Percentiles rank a stretch among this genome's conserved stretches.
phyloP scores from a whole-genome alignment of 306 rosid species.

The Rubus idaeus region DNA sequence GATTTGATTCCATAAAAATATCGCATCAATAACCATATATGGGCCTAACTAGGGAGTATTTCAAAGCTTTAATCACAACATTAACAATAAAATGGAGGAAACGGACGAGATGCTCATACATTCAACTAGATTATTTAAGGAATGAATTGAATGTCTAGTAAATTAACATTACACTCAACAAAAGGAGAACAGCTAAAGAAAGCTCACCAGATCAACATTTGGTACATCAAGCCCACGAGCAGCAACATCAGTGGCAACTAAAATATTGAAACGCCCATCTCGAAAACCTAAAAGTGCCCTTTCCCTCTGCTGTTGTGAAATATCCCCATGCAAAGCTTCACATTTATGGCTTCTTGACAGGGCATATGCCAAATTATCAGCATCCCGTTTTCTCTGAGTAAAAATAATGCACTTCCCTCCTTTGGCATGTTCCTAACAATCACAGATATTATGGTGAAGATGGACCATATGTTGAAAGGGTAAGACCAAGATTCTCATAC shows the following conservation, averaged over 20 bases:
- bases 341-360: conserved; percentile 64
- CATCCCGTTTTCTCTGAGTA: conserved; percentile 97
- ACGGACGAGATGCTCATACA: neutral
- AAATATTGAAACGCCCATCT: conserved; percentile 71
- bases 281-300: conserved; percentile 88
- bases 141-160: neutral
- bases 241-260: conserved; percentile 97
- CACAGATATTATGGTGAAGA: conserved; percentile 24
- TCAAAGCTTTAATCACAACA: neutral
- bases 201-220: conserved; percentile 93
- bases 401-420: conserved; percentile 97
- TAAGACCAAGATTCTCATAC: conserved; percentile 1
- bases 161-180: neutral
- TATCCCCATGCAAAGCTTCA: conserved; percentile 98
- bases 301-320: conserved; percentile 88
- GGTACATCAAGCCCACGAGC: conserved; percentile 97
- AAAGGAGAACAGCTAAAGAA: conserved; percentile 11
- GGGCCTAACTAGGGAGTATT: neutral
- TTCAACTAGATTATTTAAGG: neutral
- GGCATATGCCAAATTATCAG: conserved; percentile 80
- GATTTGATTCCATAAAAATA: neutral
- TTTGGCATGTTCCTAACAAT: conserved; percentile 78
- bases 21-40: neutral
- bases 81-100: neutral
- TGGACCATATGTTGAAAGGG: conserved; percentile 9